Evolutionary conservation across 768 basidiomycete genomes (phyloP).

Genomic region (Amanita thiersii): DNA sequence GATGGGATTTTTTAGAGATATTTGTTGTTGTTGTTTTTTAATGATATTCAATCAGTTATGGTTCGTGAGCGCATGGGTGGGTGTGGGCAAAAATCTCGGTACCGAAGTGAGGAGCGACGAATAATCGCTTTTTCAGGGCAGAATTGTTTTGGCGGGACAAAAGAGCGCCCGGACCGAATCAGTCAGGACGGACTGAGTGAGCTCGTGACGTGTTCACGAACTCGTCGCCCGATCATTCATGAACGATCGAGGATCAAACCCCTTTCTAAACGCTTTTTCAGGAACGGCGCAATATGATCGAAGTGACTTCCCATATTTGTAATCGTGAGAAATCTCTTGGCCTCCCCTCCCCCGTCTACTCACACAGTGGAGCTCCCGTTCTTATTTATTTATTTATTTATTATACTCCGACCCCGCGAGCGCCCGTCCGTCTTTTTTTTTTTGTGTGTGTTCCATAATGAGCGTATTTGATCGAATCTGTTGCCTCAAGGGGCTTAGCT

Average conservation of each 20-base stretch:
- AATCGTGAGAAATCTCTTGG: conserved; percentile 5
- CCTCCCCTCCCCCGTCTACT: not conserved
- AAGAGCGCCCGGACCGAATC: conserved; percentile 2
- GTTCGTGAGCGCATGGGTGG: not conserved
- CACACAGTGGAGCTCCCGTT: conserved; percentile 2
- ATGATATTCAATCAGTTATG: not conserved
- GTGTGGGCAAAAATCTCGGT: conserved; percentile 3
- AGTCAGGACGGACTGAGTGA: not conserved
- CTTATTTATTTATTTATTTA: too few relatives aligned
- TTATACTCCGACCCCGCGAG: too few relatives aligned
- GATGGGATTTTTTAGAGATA: too few relatives aligned
- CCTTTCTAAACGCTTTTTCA: conserved; percentile 1
- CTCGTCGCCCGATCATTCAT: conserved; percentile 1
- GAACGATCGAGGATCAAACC: conserved; percentile 10
- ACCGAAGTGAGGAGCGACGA: not conserved
- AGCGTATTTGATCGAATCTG: not conserved
- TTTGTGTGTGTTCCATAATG: too few relatives aligned
- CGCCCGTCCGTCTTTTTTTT: too few relatives aligned
- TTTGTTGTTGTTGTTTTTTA: not conserved
- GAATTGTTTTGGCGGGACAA: too few relatives aligned
- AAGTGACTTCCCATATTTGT: conserved; percentile 1
- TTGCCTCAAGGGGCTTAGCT: conserved; percentile 1
- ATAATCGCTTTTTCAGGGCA: too few relatives aligned
- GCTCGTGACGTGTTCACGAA: conserved; percentile 4
- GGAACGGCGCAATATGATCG: conserved; percentile 8